Evolutionary conservation across 2,329 filamentous ascomycete genomes (phyloP).

Genomic region (Penicillium oxalicum): DNA sequence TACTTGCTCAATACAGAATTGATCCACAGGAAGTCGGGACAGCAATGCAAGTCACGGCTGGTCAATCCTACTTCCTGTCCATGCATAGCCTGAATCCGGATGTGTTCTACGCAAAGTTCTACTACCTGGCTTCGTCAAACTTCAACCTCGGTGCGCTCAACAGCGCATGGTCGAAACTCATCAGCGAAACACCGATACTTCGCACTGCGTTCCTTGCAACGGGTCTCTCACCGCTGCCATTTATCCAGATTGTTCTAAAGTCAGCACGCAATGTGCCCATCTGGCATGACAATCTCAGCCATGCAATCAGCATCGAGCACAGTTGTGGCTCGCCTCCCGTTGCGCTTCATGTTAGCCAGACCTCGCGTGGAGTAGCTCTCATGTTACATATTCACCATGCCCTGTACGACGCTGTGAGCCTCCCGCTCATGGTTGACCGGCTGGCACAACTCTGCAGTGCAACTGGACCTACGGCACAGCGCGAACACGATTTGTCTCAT

Average conservation of each 20-base stretch:
- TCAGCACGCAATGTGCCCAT: slow-evolving; percentile 30
- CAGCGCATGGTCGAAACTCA: slow-evolving; percentile 57
- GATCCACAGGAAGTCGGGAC: slow-evolving; percentile 45
- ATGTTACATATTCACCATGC: slow-evolving; percentile 71
- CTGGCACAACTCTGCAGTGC: slow-evolving; percentile 43
- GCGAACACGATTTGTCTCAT: slow-evolving; percentile 33
- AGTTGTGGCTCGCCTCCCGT: slow-evolving; percentile 21
- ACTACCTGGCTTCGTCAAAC: slow-evolving; percentile 47
- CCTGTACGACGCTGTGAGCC: slow-evolving; percentile 78
- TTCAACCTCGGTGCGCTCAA: slow-evolving; percentile 42
- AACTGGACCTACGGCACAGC: slow-evolving; percentile 4
- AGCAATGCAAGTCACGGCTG: slow-evolving; percentile 64
- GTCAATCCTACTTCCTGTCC: slow-evolving; percentile 75
- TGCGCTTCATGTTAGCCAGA: slow-evolving; percentile 32
- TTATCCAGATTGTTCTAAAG: slow-evolving; percentile 59
- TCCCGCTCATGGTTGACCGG: slow-evolving; percentile 57
- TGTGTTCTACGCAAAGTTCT: slow-evolving; percentile 70
- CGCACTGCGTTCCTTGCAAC: slow-evolving; percentile 62
- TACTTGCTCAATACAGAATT: slow-evolving; percentile 43
- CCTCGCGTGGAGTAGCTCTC: slow-evolving; percentile 27
- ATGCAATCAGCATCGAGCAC: slow-evolving; percentile 6
- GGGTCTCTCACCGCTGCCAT: slow-evolving; percentile 40
- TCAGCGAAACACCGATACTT: slow-evolving; percentile 56
- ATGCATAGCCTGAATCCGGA: slow-evolving; percentile 57
- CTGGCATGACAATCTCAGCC: slow-evolving; percentile 17